Base-by-base conservation (phyloP, 768 basidiomycete species). In the Pleurotus ostreatus region DNA sequence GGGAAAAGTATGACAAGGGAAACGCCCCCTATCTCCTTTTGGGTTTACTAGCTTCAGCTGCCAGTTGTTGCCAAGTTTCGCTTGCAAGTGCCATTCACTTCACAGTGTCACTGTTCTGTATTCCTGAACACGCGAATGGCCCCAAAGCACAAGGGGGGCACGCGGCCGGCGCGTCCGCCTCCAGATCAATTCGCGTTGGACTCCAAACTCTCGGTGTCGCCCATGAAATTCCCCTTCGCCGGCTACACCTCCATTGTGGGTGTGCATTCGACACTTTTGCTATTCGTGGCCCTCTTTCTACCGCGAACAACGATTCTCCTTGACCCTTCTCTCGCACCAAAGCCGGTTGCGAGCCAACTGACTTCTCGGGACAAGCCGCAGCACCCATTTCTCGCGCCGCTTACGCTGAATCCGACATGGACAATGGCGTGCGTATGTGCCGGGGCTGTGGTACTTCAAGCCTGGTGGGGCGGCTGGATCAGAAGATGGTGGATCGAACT, bases 381-480 rank as follows among this genome's bases (percentile, higher is more conserved):
- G 63, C 82, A 84, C 58, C 78, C 78, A 1, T 89, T 91, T 68
- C 70, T 93, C 18, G 82, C 80, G 40, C 74, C 81, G 1, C 66
- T 94, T 59, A 92, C 92, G 0, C 63, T 71, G 2, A 79, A 78
- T 58, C 87, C 89, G 5, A 66, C 75, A 4, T 65, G 69, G 38
- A 90, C 89, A 0, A 67, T 89, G 54, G 56, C 71, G 4, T 90
- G 83, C 71, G 69, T 84, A 39, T 78, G 78, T 49, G 59, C 70
- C 0, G 91, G 89, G 1, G 75, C 78, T 1, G 61, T 67, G 3
- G 57, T 88, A 2, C 64, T 89, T 37, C 78, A 88, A 62, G 70
- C 72, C 8, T 90, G 86, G 85, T 94, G 90, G 88, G 85, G 79
- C 1, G 80, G 79, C 2, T 86, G 82, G 76, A 64, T 91, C 61